Evolutionary conservation across 805 yeast species (phyloP).

Genomic region (Starmerella floricola): DNA sequence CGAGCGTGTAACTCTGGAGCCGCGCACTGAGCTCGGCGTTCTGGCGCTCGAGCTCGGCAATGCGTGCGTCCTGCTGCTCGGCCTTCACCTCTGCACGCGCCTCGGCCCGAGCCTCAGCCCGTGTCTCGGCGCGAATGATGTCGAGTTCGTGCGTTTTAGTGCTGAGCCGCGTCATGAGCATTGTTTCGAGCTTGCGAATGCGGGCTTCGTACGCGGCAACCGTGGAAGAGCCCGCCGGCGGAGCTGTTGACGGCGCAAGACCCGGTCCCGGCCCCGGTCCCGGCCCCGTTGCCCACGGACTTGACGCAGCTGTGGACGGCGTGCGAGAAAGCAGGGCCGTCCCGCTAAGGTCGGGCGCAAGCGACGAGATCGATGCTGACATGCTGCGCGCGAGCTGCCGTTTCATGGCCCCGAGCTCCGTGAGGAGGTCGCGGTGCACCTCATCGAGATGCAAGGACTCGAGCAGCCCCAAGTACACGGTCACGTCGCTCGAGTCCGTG

Average conservation of each 20-base stretch:
- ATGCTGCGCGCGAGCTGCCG: slow-evolving; percentile 17
- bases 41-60: slow-evolving; percentile 11
- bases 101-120: slow-evolving; percentile 18
- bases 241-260: too few relatives aligned
- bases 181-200: slow-evolving; percentile 45
- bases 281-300: too few relatives aligned
- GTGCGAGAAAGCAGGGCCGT: not conserved
- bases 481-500: slow-evolving; percentile 7
- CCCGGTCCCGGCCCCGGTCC: too few relatives aligned
- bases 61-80: slow-evolving; percentile 10
- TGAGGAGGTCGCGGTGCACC: slow-evolving; percentile 22
- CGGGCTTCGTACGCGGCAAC: slow-evolving; percentile 45
- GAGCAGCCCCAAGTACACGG: slow-evolving; percentile 22
- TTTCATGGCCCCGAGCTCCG: slow-evolving; percentile 26
- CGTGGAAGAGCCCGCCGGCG: too few relatives aligned
- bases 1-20: slow-evolving; percentile 15
- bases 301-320: not conserved
- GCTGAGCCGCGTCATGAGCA: slow-evolving; percentile 15
- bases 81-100: slow-evolving; percentile 13
- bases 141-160: slow-evolving; percentile 16
- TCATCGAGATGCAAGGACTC: slow-evolving; percentile 20
- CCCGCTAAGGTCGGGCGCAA: slow-evolving; percentile 1
- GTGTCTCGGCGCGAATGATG: slow-evolving; percentile 16
- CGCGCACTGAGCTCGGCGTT: slow-evolving; percentile 8
- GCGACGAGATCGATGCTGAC: slow-evolving; percentile 14